Percentiles rank a stretch among this genome's conserved stretches.
Evolutionary conservation across 208 protist species (phyloP).

Genomic region (Kentomonas sorsogonicus): DNA sequence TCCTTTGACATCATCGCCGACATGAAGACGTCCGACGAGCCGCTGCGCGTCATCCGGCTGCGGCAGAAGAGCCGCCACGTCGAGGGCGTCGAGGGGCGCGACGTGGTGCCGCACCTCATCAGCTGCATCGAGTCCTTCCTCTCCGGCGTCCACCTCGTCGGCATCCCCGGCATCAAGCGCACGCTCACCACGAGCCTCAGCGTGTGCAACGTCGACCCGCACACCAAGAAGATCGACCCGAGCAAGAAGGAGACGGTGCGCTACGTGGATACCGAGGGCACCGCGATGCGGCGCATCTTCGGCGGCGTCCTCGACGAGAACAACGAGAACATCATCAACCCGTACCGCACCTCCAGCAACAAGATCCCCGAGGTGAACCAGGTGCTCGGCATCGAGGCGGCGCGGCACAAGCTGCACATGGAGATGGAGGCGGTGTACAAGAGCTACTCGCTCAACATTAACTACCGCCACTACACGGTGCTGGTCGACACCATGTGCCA

Average conservation of each 20-base stretch:
- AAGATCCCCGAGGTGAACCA: constrained; percentile 97
- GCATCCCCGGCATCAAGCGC: constrained; percentile 96
- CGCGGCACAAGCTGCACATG: constrained; percentile 58
- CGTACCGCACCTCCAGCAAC: constrained; percentile 93
- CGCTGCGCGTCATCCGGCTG: constrained; percentile 90
- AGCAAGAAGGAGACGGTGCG: constrained; percentile 75
- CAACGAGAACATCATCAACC: constrained; percentile 90
- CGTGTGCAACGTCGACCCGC: constrained; percentile 42
- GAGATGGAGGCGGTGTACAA: constrained; percentile 93
- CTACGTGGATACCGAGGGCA: constrained; percentile 95
- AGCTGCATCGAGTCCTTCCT: constrained; percentile 61
- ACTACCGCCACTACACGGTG: constrained; percentile 98
- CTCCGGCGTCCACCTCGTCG: constrained; percentile 79
- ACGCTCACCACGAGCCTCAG: constrained; percentile 66
- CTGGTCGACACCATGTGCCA: constrained; percentile 99
- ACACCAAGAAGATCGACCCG: constrained; percentile 39
- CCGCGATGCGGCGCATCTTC: constrained; percentile 93
- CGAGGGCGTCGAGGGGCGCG: constrained; percentile 38
- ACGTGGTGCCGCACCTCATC: constrained; percentile 62
- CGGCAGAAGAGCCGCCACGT: constrained; percentile 53
- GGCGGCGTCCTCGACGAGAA: constrained; percentile 95
- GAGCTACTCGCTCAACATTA: constrained; percentile 97
- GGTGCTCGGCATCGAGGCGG: constrained; percentile 93
- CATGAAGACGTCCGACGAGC: constrained; percentile 90
- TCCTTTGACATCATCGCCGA: constrained; percentile 70